These are phyloP conservation scores for Cercospora sojina DNA, from an alignment of 2,329 filamentous ascomycete genomes.

Conservation along the genomic window DNA sequence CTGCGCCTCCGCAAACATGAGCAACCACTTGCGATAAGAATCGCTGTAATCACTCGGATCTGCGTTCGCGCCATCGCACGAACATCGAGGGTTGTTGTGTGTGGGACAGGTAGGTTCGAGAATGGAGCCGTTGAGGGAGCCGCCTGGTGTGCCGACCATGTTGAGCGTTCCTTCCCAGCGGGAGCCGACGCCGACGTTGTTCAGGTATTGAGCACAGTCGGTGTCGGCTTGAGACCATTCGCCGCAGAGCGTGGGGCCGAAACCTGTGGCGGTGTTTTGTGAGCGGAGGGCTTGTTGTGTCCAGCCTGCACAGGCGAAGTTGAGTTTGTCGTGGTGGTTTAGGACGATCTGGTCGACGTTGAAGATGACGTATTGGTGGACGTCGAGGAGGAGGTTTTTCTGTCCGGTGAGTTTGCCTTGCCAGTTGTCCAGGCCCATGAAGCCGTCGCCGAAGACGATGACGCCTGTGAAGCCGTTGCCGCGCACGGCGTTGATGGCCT, in stretches of 20 bases:
- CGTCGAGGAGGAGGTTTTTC: constrained; percentile 80
- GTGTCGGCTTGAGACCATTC: constrained; percentile 98
- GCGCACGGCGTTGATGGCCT: constrained; percentile 70
- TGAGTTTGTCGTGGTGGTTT: constrained; percentile 77
- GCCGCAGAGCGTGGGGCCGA: constrained; percentile 89
- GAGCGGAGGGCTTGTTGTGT: constrained; percentile 71
- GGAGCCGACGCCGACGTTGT: constrained; percentile 83
- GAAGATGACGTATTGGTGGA: constrained; percentile 98
- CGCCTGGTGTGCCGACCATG: constrained; percentile 48
- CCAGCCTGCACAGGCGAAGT: constrained; percentile 87
- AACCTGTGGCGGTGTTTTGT: constrained; percentile 73
- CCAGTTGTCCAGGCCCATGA: constrained; percentile 89
- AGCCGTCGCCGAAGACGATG: constrained; percentile 90
- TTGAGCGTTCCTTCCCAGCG: constrained; percentile 88
- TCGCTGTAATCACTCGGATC: constrained; percentile 65
- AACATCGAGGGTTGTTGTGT: constrained; percentile 61
- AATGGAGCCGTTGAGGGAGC: constrained; percentile 60
- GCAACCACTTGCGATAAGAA: constrained; percentile 80
- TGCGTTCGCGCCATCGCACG: constrained; percentile 73
- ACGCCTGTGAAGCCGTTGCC: constrained; percentile 70
- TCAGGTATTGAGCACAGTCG: constrained; percentile 83
- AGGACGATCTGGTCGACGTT: constrained; percentile 82
- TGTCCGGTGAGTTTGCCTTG: constrained; percentile 73
- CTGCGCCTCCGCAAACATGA: constrained; percentile 90
- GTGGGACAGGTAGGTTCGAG: constrained; percentile 73